phyloP scores from a whole-genome alignment of 2,329 filamentous ascomycete species.

The Pseudopithomyces chartarum region DNA sequence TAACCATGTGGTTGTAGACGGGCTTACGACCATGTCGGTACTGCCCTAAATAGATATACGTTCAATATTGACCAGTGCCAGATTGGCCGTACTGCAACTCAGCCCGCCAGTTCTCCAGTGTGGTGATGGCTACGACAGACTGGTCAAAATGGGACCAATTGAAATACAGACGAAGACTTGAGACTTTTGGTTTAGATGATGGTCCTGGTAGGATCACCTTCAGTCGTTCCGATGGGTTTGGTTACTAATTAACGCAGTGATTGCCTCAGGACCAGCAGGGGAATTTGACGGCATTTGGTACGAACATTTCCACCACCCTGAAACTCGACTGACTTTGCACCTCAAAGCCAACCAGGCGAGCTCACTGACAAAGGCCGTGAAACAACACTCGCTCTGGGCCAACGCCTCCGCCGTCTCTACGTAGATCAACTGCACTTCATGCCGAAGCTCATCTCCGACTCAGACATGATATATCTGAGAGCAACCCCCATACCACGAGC shows the following conservation, averaged over 20 bases:
- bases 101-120: conserved; percentile 71
- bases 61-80: conserved; percentile 21
- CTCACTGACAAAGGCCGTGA: conserved; percentile 56
- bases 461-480: conserved; percentile 52
- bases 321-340: conserved; percentile 3
- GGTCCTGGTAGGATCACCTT: conserved; percentile 49
- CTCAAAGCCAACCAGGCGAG: conserved; percentile 51
- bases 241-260: conserved; percentile 42
- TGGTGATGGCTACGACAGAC: conserved; percentile 61
- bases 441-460: conserved; percentile 49
- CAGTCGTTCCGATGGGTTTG: not conserved
- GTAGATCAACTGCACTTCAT: conserved; percentile 57
- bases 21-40: conserved; percentile 40
- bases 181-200: conserved; percentile 74
- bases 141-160: conserved; percentile 62
- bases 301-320: conserved; percentile 37
- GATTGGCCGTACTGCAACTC: conserved; percentile 91
- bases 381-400: conserved; percentile 55
- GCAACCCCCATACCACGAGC: conserved; percentile 57
- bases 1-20: conserved; percentile 26
- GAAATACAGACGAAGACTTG: conserved; percentile 73
- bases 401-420: conserved; percentile 55
- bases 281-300: conserved; percentile 83
- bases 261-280: conserved; percentile 69
- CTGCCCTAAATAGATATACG: not conserved